Conservation (phyloP, 768 basidiomycete species). For the Rhodotorula toruloides region DNA sequence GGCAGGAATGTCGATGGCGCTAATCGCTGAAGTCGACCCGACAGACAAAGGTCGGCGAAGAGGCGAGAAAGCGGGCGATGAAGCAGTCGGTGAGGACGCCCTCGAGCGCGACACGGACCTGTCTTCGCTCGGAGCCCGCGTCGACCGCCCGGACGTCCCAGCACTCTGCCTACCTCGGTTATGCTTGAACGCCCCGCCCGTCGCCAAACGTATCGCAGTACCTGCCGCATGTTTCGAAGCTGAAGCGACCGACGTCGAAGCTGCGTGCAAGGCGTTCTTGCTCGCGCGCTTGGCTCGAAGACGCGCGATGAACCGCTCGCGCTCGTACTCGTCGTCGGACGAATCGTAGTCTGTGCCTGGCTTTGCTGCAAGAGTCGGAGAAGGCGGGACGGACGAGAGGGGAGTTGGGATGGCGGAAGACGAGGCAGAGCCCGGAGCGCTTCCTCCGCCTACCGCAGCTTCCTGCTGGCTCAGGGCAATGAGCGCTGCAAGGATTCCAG, state of each 20-base stretch:
- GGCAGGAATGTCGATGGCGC: not conserved
- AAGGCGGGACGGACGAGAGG: constrained; percentile 38
- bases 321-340: constrained; percentile 39
- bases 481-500: constrained; percentile 62
- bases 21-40: not conserved
- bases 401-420: constrained; percentile 39
- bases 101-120: constrained; percentile 6
- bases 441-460: not conserved
- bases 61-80: constrained; percentile 5
- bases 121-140: no score
- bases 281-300: constrained; percentile 33
- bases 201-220: constrained; percentile 2
- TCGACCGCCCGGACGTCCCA: not conserved
- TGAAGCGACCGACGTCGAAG: not conserved
- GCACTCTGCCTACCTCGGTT: not conserved
- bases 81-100: not conserved
- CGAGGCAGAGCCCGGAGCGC: constrained; percentile 19
- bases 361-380: constrained; percentile 10
- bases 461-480: constrained; percentile 60
- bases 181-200: not conserved
- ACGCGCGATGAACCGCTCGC: constrained; percentile 31
- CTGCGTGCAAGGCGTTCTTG: constrained; percentile 13
- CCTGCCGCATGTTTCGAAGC: not conserved
- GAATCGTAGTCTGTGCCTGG: constrained; percentile 22
- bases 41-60: not conserved